Base-by-base conservation (phyloP, 805 yeast genomes). In the Metschnikowia cerradonensis region DNA sequence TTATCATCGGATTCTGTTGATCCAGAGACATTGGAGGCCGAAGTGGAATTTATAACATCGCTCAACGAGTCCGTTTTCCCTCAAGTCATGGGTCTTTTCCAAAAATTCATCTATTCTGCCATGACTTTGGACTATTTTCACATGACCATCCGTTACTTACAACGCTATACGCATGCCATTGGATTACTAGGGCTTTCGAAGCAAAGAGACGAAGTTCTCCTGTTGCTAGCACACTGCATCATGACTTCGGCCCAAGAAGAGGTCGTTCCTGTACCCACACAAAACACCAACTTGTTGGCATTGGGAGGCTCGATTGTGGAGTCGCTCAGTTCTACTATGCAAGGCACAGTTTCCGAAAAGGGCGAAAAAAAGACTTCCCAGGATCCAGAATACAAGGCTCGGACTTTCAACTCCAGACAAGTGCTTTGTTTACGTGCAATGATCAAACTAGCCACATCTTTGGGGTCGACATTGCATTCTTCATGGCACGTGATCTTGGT, bases 371-470 rank as follows among this genome's bases (percentile, higher is more conserved):
- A 7, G 11, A 4, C 20, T 8, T 14, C 30, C 8, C 11, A 17
- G 32, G 31, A 37, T 6, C 17, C 23, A 14, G 23, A 47, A 40
- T 2, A 7, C 40, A 35, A 36, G 56, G 7, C 38, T 5, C 38
- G 45, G 11, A 32, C 22, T 32, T 71, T 88, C 41, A 81, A 83
- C 52, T 75, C 88, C 0, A 77, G 96, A 48, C 90, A 88, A 54
- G 76, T 88, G 1, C 76, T 84, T 8, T 82, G 96, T 57, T 79
- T 90, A 37, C 74, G 96, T 45, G 97, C 96, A 0, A 66, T 92
- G 36, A 71, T 84, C 3, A 87, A 89, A 52, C 71, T 92, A 45
- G 90, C 92, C 0, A 77, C 84, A 2, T 87, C 96, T 0, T 67
- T 92, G n/a, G 97, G 97, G 0, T 79, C 91, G 0, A 78, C 83